Evolutionary conservation across 23 red algal species (phyloP).

Genomic region (Gracilaria vermiculophylla): DNA sequence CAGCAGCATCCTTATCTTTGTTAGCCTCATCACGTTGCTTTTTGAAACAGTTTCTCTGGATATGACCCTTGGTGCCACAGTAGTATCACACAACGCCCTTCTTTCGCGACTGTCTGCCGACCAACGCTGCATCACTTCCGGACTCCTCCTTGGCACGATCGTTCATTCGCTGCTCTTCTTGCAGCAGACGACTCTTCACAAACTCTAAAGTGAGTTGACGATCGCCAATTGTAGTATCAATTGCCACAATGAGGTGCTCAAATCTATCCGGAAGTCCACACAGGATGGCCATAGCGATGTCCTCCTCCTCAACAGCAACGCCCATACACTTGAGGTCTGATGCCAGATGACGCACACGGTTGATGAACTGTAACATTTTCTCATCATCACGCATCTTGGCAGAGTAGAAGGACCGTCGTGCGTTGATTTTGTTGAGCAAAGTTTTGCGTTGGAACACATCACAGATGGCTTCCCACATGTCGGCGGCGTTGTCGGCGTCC

Average conservation of each 20-base stretch:
- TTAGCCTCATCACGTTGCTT: constrained; percentile 28
- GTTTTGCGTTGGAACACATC: too few relatives aligned
- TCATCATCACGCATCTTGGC: constrained; percentile 35
- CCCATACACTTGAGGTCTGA: constrained; percentile 17
- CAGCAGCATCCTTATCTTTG: not conserved
- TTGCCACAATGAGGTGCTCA: constrained; percentile 32
- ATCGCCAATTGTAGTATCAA: constrained; percentile 28
- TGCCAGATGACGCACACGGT: not conserved
- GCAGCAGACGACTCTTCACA: constrained; percentile 51
- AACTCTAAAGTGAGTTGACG: constrained; percentile 24
- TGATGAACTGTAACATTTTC: constrained; percentile 37
- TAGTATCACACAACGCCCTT: not conserved
- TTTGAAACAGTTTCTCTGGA: constrained; percentile 33
- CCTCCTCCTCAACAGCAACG: constrained; percentile 25
- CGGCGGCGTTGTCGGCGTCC: not conserved
- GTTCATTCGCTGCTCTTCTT: constrained; percentile 27
- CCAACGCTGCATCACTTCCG: too few relatives aligned
- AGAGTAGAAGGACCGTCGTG: constrained; percentile 29
- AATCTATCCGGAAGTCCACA: not conserved
- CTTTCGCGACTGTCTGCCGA: not conserved
- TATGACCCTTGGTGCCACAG: constrained; percentile 2
- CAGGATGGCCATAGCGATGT: constrained; percentile 29
- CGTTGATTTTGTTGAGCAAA: constrained; percentile 9
- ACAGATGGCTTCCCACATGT: too few relatives aligned
- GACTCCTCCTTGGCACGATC: not conserved